These are phyloP conservation scores for Rhizophagus sp. DNA, from an alignment of 192 early-diverging fungal genomes.

Conservation along the genomic window DNA sequence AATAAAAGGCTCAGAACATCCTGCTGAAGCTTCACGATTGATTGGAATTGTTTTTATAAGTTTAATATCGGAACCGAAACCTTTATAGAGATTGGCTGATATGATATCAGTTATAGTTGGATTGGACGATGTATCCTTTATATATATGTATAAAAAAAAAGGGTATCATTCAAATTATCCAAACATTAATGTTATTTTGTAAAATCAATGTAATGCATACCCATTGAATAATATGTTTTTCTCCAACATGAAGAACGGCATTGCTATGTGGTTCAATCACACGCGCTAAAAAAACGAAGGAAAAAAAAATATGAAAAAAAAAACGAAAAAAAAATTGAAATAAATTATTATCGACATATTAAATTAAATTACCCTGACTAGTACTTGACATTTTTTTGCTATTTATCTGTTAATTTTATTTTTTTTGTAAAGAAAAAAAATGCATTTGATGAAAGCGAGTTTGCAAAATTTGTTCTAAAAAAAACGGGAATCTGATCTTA, in stretches of 20 bases:
- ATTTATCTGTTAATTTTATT: too few relatives aligned
- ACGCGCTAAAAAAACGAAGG: background rate
- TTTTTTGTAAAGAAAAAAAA: too few relatives aligned
- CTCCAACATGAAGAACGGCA: background rate
- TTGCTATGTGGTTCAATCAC: constrained; percentile 12
- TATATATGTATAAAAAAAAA: background rate
- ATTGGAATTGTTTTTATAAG: background rate
- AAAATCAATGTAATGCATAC: background rate
- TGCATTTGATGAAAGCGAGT: too few relatives aligned
- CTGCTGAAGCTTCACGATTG: background rate
- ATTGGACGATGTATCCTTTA: background rate
- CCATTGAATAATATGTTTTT: background rate
- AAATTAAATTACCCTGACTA: background rate
- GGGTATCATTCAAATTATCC: background rate
- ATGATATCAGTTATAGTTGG: background rate
- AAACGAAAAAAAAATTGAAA: background rate
- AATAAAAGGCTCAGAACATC: constrained; percentile 4
- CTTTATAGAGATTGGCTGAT: background rate
- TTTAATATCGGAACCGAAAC: background rate
- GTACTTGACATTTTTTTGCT: too few relatives aligned
- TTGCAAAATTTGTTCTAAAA: background rate
- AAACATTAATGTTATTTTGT: background rate
- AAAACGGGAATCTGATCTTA: background rate
- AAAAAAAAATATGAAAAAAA: background rate
- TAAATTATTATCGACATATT: background rate